phyloP scores from a whole-genome alignment of 345 rosid genomes.

The Eucalyptus marginata region DNA sequence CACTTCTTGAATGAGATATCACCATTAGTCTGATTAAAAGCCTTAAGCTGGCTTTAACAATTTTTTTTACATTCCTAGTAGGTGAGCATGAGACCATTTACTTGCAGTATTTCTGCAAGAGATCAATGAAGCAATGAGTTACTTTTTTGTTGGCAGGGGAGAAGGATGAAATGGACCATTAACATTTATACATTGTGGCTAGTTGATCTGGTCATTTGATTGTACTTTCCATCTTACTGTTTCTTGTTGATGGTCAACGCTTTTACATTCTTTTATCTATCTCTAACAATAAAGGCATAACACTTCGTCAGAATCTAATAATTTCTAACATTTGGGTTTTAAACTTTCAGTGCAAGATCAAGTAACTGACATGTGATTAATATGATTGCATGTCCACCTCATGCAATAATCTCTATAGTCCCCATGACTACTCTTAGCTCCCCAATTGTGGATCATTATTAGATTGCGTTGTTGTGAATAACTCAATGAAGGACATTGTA shows the following conservation, averaged over 20 bases:
- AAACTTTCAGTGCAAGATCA: neutral
- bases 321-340: neutral
- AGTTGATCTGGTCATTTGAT: too few relatives aligned
- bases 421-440: neutral
- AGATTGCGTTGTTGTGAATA: neutral
- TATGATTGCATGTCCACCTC: neutral
- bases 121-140: too few relatives aligned
- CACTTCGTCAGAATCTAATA: neutral
- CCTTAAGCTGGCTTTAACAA: too few relatives aligned
- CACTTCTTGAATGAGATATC: too few relatives aligned
- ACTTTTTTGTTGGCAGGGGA: too few relatives aligned
- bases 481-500: neutral
- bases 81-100: too few relatives aligned
- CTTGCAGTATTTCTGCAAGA: too few relatives aligned
- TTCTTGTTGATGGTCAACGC: neutral
- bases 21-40: too few relatives aligned
- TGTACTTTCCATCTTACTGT: neutral
- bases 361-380: neutral
- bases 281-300: neutral
- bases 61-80: too few relatives aligned
- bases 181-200: too few relatives aligned
- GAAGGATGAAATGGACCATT: too few relatives aligned
- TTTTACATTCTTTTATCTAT: neutral
- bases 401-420: neutral
- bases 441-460: neutral